Conservation (phyloP, 768 basidiomycete genomes). For the Hemileccinum rubropunctum region DNA sequence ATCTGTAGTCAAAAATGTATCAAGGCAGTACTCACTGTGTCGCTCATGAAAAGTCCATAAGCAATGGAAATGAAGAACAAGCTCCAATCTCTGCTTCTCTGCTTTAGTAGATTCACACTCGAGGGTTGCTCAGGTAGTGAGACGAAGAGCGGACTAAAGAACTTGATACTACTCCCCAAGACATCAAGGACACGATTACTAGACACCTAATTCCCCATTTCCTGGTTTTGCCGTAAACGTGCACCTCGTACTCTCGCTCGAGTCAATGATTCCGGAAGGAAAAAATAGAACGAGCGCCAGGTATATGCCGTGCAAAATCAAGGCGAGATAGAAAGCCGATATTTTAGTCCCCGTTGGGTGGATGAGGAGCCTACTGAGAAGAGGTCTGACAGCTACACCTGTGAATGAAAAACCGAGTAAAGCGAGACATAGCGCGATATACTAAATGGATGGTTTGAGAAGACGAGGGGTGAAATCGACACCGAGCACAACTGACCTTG, state of each 20-base stretch:
- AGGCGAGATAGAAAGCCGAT: slow-evolving; percentile 71
- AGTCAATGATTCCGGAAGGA: slow-evolving; percentile 80
- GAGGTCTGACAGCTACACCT: slow-evolving; percentile 79
- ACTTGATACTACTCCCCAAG: slow-evolving; percentile 49
- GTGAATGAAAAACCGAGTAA: slow-evolving; percentile 63
- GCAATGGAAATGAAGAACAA: slow-evolving; percentile 53
- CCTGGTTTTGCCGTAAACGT: slow-evolving; percentile 11
- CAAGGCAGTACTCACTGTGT: slow-evolving; percentile 40
- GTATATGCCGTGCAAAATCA: slow-evolving; percentile 48
- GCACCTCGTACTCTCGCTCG: slow-evolving; percentile 38
- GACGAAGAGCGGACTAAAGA: slow-evolving; percentile 69
- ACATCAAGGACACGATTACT: slow-evolving; percentile 1
- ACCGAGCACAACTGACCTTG: slow-evolving; percentile 41
- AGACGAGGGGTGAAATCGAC: not conserved
- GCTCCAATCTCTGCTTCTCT: slow-evolving; percentile 57
- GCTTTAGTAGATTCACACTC: slow-evolving; percentile 39
- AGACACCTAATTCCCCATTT: slow-evolving; percentile 7
- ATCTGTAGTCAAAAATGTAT: not conserved
- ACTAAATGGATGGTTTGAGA: slow-evolving; percentile 1
- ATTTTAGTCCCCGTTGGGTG: slow-evolving; percentile 50
- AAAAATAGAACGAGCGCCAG: slow-evolving; percentile 47
- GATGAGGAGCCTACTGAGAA: slow-evolving; percentile 65
- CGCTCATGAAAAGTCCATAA: slow-evolving; percentile 44
- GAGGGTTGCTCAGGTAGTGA: slow-evolving; percentile 46
- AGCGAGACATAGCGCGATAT: slow-evolving; percentile 69